Evolutionary conservation across 805 yeast genomes (phyloP), one percentile per base, ranked within the genome.

Genomic region (Scheffersomyces amazonensis): DNA sequence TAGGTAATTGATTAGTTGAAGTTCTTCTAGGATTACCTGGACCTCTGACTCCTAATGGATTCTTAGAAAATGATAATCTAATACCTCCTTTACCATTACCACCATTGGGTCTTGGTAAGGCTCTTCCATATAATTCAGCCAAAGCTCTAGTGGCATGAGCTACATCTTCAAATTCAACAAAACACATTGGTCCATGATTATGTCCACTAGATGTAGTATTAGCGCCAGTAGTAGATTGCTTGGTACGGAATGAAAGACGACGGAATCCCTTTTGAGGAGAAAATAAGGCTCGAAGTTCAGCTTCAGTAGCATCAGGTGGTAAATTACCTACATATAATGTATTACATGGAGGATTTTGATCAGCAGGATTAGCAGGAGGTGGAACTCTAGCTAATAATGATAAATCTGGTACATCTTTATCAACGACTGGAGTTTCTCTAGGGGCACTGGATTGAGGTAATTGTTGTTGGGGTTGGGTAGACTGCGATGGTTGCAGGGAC

Each of bases 341-440:
- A 60, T 93, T 93, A 66, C 99, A 93, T 6, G 99, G 99, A 3
- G 99, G 98, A 57, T 93, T 93, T 64, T 93, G 99, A 62, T 93
- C 99, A 2, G 99, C 98, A 5, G 99, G 99, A 54, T 91, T 91
- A 1, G 96, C 96, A 5, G 95, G 95, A 4, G 91, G 89, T 11
- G 93, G 95, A 21, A 86, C 89, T 47, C 88, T 66, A 0, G 91
- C 89, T 34, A 86, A 63, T 32, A 85, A 65, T 0, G 89, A 81
- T 45, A 85, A 68, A 55, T 85, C 93, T 0, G 81, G 81, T 11
- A 66, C 75, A 69, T 64, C 69, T 38, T 64, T 63, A 15, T 42
- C 30, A 4, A 43, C 22, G 16, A 54, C 41, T 3, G 44, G 38
- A 7, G 50, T 21, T 31, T 44, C 47, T 12, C 49, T 40, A 5